Percentiles rank a stretch among this genome's conserved stretches.
Conservation (phyloP, 1,284 basidiomycete species). For the Trametes hirsuta region DNA sequence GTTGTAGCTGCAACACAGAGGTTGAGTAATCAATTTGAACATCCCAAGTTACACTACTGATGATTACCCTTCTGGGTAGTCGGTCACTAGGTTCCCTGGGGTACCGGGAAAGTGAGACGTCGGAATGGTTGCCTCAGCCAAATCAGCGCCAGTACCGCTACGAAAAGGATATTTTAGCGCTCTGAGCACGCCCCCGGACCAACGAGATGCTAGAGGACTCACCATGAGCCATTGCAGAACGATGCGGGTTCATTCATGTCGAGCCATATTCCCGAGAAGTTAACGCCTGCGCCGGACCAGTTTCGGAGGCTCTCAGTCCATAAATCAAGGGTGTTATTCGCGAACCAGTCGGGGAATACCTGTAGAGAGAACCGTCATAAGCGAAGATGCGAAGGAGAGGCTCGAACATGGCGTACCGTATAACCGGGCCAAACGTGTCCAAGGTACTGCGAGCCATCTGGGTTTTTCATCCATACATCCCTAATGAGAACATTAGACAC, state of each 20-base stretch:
- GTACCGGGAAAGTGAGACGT: no score
- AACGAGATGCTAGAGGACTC: slow-evolving; percentile 23
- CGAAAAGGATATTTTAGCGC: no score
- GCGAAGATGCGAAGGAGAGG: no score
- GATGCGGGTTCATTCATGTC: slow-evolving; percentile 79
- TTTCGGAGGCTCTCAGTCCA: slow-evolving; percentile 44
- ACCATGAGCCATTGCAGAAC: slow-evolving; percentile 70
- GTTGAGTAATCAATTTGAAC: no score
- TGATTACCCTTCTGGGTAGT: no score
- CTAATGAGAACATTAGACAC: slow-evolving; percentile 34
- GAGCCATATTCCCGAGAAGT: slow-evolving; percentile 74
- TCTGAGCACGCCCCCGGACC: no score
- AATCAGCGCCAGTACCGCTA: no score
- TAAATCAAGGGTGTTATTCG: slow-evolving; percentile 49
- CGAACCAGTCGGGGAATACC: slow-evolving; percentile 74
- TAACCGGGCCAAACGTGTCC: slow-evolving; percentile 71
- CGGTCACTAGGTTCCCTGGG: no score
- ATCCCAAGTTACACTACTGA: no score
- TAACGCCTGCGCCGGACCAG: slow-evolving; percentile 60
- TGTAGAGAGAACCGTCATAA: neutral
- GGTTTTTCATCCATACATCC: slow-evolving; percentile 67
- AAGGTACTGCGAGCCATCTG: slow-evolving; percentile 66
- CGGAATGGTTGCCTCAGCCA: no score
- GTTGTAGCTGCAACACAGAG: slow-evolving; percentile 53
- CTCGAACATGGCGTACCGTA: slow-evolving; percentile 36